Percentiles rank a stretch among this genome's conserved stretches.
Conservation (phyloP, 1,284 basidiomycete genomes). For the Sporisorium sorghi region DNA sequence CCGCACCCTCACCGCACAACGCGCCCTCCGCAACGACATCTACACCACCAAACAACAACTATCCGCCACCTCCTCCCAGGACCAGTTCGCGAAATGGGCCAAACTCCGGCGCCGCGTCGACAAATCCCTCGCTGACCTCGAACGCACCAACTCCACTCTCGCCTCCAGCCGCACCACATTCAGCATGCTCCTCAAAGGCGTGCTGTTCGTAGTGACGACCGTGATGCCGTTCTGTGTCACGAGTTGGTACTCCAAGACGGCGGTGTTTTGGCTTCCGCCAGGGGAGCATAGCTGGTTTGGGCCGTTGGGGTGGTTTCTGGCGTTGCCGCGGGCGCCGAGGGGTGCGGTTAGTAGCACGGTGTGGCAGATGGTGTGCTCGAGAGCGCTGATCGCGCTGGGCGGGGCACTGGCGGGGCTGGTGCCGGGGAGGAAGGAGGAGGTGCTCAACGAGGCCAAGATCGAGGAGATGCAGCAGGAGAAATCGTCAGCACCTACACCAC, state of each 20-base stretch:
- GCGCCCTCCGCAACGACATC: constrained; percentile 51
- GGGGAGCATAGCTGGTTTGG: constrained; percentile 56
- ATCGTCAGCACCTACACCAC: constrained; percentile 5
- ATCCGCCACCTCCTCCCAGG: constrained; percentile 89
- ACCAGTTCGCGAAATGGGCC: constrained; percentile 99
- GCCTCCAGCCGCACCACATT: constrained; percentile 47
- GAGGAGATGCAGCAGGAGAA: constrained; percentile 19
- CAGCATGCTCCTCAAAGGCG: constrained; percentile 52
- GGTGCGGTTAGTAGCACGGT: constrained; percentile 52
- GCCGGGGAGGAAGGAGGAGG: constrained; percentile 31
- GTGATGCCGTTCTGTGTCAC: constrained; percentile 61
- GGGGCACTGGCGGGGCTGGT: constrained; percentile 17
- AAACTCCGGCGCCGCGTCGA: constrained; percentile 90
- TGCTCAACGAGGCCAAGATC: constrained; percentile 18
- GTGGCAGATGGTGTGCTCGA: constrained; percentile 50
- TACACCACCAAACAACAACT: constrained; percentile 83
- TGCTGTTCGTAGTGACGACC: constrained; percentile 63
- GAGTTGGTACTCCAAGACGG: constrained; percentile 65
- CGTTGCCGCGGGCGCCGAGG: constrained; percentile 55
- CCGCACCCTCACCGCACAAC: constrained; percentile 37
- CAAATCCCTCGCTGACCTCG: constrained; percentile 91
- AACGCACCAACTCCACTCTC: constrained; percentile 76
- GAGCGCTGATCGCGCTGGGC: constrained; percentile 24
- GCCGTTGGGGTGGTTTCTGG: constrained; percentile 57
- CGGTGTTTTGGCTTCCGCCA: constrained; percentile 67